phyloP scores from a whole-genome alignment of 2,329 filamentous ascomycete genomes.

The Tolypocladium amazonense region DNA sequence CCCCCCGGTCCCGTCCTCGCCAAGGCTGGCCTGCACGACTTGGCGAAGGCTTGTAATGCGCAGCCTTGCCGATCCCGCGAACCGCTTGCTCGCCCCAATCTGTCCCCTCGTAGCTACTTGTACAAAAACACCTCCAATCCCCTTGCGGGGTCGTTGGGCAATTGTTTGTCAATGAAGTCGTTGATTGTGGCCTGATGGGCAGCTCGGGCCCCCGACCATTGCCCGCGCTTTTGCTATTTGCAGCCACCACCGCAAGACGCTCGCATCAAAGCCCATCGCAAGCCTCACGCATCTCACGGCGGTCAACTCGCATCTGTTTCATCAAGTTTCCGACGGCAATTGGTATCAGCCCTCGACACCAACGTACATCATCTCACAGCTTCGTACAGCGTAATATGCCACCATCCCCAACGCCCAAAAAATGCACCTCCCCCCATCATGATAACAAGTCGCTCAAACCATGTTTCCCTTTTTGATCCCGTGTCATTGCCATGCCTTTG shows the following conservation, averaged over 20 bases:
- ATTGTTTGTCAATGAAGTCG: background rate
- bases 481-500: background rate
- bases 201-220: background rate
- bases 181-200: background rate
- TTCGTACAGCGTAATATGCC: background rate
- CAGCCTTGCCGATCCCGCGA: background rate
- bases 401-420: background rate
- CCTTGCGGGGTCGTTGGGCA: background rate
- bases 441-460: background rate
- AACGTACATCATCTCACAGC: background rate
- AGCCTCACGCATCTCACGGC: background rate
- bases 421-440: background rate
- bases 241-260: background rate
- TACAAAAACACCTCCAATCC: background rate
- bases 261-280: background rate
- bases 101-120: background rate
- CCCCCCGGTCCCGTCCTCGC: background rate
- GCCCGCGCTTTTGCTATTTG: background rate
- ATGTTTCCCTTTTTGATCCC: background rate
- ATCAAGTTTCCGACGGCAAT: background rate
- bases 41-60: background rate
- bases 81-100: background rate
- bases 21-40: background rate
- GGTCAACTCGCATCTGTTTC: background rate
- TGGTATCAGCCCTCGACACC: background rate